Percentiles rank a stretch among this genome's conserved stretches.
Evolutionary conservation across 1,284 basidiomycete genomes (phyloP).

Genomic region (Peniophora sp.): DNA sequence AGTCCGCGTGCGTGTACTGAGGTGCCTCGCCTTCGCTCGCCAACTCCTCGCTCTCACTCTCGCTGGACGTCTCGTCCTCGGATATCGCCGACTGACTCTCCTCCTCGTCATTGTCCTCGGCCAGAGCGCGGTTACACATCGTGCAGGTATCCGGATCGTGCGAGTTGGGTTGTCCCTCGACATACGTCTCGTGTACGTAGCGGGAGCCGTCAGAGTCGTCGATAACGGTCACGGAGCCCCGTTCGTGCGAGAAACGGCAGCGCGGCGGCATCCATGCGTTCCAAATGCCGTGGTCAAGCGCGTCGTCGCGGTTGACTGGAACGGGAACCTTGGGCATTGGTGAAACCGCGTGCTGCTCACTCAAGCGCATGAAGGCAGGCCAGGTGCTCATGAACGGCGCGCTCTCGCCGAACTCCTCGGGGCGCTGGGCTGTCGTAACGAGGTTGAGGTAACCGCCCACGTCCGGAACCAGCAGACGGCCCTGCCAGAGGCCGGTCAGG

Average conservation of each 20-base stretch:
- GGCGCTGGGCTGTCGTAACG: constrained; percentile 22
- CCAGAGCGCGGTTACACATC: constrained; percentile 12
- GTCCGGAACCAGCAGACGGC: constrained; percentile 39
- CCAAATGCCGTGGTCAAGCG: constrained; percentile 36
- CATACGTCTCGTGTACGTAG: constrained; percentile 27
- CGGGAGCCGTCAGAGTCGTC: constrained; percentile 12
- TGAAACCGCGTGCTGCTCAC: constrained; percentile 45
- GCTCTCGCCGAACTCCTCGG: constrained; percentile 26
- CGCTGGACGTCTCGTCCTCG: not conserved
- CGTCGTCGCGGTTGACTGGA: constrained; percentile 14
- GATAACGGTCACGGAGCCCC: constrained; percentile 10
- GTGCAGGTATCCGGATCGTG: constrained; percentile 35
- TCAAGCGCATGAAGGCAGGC: constrained; percentile 47
- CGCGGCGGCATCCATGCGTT: constrained; percentile 47
- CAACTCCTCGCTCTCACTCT: not conserved
- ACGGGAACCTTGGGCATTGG: constrained; percentile 24
- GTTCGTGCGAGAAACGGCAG: constrained; percentile 4
- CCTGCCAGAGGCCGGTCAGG: constrained; percentile 51
- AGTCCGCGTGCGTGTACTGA: constrained; percentile 8
- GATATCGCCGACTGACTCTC: not conserved
- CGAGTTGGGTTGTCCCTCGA: constrained; percentile 25
- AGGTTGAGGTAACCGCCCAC: constrained; percentile 24
- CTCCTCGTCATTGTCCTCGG: not conserved
- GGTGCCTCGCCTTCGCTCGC: not conserved
- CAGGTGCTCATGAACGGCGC: constrained; percentile 27